Base-by-base conservation (phyloP, 345 rosid genomes). In the Lenwebbia sp. region DNA sequence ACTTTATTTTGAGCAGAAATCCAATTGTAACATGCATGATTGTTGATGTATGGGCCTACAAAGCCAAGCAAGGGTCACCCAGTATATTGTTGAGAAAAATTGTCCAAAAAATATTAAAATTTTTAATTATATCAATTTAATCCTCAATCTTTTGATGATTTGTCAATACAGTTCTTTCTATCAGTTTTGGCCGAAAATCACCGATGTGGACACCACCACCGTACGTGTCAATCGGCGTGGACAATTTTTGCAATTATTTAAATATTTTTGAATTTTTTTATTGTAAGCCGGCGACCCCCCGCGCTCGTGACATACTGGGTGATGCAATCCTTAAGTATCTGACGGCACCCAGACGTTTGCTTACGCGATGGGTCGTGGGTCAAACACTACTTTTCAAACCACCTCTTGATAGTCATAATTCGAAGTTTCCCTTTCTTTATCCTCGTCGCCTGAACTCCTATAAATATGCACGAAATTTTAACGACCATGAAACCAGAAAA, bases 191-290 rank as follows among this genome's bases (percentile, higher is more conserved):
- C 13, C 2, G 0, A 0, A 60, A 13, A 62, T 28, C 1, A n/a
- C n/a, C n/a, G 15, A 58, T 0, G 6, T 13, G 1, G 0, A 60
- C 30, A 0, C 1, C 22, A 0, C 4, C 1, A 4, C 14, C 28
- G 2, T 62, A 14, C 0, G 22, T 7, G 0, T 2, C 70, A 28
- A 3, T 28, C 0, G 0, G 9, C 0, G 4, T 62, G 40, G 4
- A 28, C 6, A 62, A 14, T 28, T 62, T 62, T 60, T 60, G 0
- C 0, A n/a, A n/a, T 58, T n/a, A 13, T 51, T 58, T n/a, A 28
- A 28, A n/a, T 0, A 28, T 1, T 7, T 7, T 51, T 50, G 13
- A 11, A 0, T 2, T 50, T 3, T 60, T 60, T 60, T 28, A 58
- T 58, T 62, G 40, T 13, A 40, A 62, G 21, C 22, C 10, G 14